These are phyloP conservation scores for Fusarium sp. DNA, from an alignment of 2,329 filamentous ascomycete species.

Conservation along the genomic window DNA sequence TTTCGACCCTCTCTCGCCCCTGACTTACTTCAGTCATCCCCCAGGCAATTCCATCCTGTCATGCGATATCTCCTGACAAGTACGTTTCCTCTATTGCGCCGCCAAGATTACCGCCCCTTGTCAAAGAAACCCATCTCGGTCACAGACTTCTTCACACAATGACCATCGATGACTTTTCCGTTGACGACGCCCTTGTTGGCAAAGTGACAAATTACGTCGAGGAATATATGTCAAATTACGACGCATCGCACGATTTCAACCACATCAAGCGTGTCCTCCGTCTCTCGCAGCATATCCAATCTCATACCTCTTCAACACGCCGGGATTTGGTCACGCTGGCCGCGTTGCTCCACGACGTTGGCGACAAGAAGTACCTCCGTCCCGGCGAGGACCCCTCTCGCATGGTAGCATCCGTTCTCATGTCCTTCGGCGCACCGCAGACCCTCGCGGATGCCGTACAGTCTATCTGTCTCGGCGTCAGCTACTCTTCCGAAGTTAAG, in stretches of 20 bases:
- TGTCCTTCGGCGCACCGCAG: constrained; percentile 66
- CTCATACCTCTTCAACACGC: constrained; percentile 56
- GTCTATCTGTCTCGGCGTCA: constrained; percentile 79
- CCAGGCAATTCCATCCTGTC: neutral
- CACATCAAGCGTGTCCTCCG: constrained; percentile 85
- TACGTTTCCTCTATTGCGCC: neutral
- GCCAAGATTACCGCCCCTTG: neutral
- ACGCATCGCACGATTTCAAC: constrained; percentile 88
- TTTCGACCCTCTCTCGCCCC: neutral
- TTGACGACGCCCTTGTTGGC: constrained; percentile 62
- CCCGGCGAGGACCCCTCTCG: constrained; percentile 68
- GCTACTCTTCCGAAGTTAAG: constrained; percentile 79
- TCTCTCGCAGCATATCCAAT: constrained; percentile 76
- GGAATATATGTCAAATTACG: constrained; percentile 80
- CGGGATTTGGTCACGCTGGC: constrained; percentile 72
- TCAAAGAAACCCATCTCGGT: neutral
- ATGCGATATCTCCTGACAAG: constrained; percentile 11
- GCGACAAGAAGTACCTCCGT: constrained; percentile 83
- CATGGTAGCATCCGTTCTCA: constrained; percentile 67
- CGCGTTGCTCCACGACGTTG: constrained; percentile 88
- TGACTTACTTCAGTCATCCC: neutral
- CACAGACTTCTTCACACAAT: constrained; percentile 32
- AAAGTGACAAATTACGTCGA: constrained; percentile 73
- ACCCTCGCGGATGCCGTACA: constrained; percentile 76
- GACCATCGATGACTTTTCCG: constrained; percentile 39